These are phyloP conservation scores for Elsinoe perseae DNA, from an alignment of 2,329 filamentous ascomycete species.

Conservation along the genomic window DNA sequence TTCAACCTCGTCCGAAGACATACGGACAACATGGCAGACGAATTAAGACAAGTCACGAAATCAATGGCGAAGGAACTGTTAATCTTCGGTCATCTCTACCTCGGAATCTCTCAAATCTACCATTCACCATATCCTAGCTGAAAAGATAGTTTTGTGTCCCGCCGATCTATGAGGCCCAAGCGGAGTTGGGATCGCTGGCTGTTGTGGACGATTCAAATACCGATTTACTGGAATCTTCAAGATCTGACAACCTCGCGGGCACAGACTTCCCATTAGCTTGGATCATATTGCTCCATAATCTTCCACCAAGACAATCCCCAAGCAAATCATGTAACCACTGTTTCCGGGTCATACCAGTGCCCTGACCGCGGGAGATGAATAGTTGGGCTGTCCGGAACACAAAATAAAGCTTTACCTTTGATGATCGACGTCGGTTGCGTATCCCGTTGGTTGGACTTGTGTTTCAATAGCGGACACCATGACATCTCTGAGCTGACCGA, in stretches of 20 bases:
- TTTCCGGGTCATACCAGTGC: neutral
- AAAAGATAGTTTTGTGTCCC: neutral
- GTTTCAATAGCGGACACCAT: slow-evolving; percentile 10
- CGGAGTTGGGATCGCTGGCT: slow-evolving; percentile 7
- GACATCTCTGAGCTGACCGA: slow-evolving; percentile 4
- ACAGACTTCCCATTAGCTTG: neutral
- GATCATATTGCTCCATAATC: neutral
- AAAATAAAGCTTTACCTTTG: slow-evolving; percentile 1
- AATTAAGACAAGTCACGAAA: neutral
- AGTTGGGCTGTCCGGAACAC: neutral
- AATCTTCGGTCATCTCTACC: neutral
- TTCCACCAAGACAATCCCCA: slow-evolving; percentile 1
- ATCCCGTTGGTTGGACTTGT: neutral
- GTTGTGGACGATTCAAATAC: slow-evolving; percentile 4
- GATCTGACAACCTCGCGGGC: slow-evolving; percentile 9
- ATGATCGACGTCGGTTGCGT: slow-evolving; percentile 7
- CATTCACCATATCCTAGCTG: neutral
- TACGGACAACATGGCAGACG: neutral
- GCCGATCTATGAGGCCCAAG: neutral
- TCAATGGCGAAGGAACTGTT: neutral
- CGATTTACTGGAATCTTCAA: slow-evolving; percentile 11
- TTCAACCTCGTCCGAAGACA: neutral
- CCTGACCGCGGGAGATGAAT: slow-evolving; percentile 1
- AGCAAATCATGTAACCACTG: neutral
- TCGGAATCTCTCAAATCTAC: neutral